Evolutionary conservation across 2,329 filamentous ascomycete species (phyloP), one percentile per base, ranked within the genome.

Genomic region (Pseudopyricularia cyperi): DNA sequence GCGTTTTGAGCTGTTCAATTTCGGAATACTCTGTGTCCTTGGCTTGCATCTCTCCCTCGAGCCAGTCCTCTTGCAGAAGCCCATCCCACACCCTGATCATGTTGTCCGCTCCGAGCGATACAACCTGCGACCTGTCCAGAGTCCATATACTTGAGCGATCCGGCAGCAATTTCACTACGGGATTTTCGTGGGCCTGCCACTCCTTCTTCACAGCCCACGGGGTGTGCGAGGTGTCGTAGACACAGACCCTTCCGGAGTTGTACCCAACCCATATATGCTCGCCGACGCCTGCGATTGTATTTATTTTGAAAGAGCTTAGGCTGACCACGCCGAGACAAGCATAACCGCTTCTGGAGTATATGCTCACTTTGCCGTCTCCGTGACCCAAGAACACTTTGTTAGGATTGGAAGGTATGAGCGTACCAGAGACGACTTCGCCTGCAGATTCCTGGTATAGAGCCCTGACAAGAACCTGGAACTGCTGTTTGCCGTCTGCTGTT

Each of bases 261-360:
- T 90, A 97, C 3, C 85, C 91, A 28, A 89, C 89, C 93, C 93
- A 98, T 1, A 98, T 73, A 61, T 88, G 79, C 55, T 83, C 78
- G 5, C 89, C 90, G 3, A 89, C 85, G 8, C 89, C 87, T 2
- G 83, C 80, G 52, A 98, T 72, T 34, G 86, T 83, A 63, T 89
- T 95, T 66, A 98, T 95, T 68, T 96, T 97, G 76, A 94, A 97
- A 14, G 90, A 78, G 65, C 89, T 97, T 59, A 96, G 79, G 60
- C 82, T 95, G 55, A 97, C 72, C 34, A 95, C 75, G 5, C 79
- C 81, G n/a, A 94, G 63, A 60, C 88, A 95, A 1, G 80, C 70
- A 63, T 86, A 93, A 60, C 90, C 82, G 24, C 74, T 76, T 24
- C 80, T 79, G 12, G 88, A 91, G 67, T 95, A 97, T n/a, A 97